Conservation (phyloP, 805 yeast genomes). For the Schwanniomyces pseudopolymorphus region DNA sequence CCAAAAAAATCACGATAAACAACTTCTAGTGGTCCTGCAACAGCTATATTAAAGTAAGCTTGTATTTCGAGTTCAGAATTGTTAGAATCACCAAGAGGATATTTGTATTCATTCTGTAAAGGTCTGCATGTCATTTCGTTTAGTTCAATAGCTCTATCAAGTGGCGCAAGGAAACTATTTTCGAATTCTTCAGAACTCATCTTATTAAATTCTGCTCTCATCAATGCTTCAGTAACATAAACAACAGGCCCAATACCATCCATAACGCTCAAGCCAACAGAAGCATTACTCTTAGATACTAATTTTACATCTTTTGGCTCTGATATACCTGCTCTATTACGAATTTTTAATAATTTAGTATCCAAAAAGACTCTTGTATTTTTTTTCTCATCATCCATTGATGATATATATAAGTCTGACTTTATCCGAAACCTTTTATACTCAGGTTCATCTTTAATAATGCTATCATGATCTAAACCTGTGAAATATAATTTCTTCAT, state of each 20-base stretch:
- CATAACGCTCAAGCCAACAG: neutral
- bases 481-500: slow-evolving; percentile 1
- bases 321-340: neutral
- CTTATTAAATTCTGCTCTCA: slow-evolving; percentile 1
- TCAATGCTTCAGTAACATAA: slow-evolving; percentile 1
- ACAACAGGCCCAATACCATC: neutral
- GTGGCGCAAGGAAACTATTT: neutral
- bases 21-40: neutral
- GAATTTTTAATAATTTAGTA: neutral
- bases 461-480: neutral
- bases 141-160: neutral
- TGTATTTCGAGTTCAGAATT: slow-evolving; percentile 1
- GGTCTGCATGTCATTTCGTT: neutral
- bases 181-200: slow-evolving; percentile 2
- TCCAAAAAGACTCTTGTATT: slow-evolving; percentile 2
- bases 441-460: neutral
- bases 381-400: neutral
- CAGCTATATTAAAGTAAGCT: neutral
- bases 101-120: neutral
- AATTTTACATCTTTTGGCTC: neutral
- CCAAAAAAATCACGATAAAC: neutral
- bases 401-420: neutral
- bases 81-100: slow-evolving; percentile 1
- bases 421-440: neutral
- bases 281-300: slow-evolving; percentile 2